Percentiles rank a stretch among this genome's conserved stretches.
phyloP scores from a whole-genome alignment of 1,139 yeast genomes.

The Debaryomyces sp. region DNA sequence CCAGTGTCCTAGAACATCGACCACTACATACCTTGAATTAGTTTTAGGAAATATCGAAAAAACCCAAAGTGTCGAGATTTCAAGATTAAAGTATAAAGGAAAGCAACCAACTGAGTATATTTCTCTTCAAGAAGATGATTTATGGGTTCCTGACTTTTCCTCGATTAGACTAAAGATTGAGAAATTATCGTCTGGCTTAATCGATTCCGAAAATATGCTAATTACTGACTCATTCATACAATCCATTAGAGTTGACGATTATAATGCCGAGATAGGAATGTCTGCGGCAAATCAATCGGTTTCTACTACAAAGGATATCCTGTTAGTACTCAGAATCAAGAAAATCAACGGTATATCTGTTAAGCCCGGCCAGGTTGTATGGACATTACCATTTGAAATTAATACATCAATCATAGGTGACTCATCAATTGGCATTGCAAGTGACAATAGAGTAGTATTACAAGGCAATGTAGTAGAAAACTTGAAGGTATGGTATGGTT shows the following conservation, averaged over 20 bases:
- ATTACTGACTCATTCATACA: conserved; percentile 30
- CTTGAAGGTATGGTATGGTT: conserved; percentile 28
- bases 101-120: conserved; percentile 14
- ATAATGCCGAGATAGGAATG: conserved; percentile 12
- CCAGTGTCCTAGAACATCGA: conserved; percentile 30
- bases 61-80: conserved; percentile 26
- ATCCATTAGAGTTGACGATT: conserved; percentile 15
- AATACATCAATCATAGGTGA: conserved; percentile 5
- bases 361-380: conserved; percentile 23
- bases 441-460: conserved; percentile 31
- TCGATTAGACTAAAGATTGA: conserved; percentile 44
- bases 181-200: conserved; percentile 28
- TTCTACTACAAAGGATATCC: conserved; percentile 19
- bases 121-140: conserved; percentile 23
- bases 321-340: conserved; percentile 27
- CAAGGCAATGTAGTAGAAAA: conserved; percentile 42
- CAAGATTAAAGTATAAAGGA: conserved; percentile 20
- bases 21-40: conserved; percentile 31
- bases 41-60: conserved; percentile 36
- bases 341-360: conserved; percentile 41
- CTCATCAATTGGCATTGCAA: conserved; percentile 22
- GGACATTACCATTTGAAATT: conserved; percentile 33
- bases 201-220: conserved; percentile 32
- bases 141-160: conserved; percentile 38
- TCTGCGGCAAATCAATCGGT: conserved; percentile 18